Conservation (phyloP, 768 basidiomycete genomes). For the Amanita exitialis region DNA sequence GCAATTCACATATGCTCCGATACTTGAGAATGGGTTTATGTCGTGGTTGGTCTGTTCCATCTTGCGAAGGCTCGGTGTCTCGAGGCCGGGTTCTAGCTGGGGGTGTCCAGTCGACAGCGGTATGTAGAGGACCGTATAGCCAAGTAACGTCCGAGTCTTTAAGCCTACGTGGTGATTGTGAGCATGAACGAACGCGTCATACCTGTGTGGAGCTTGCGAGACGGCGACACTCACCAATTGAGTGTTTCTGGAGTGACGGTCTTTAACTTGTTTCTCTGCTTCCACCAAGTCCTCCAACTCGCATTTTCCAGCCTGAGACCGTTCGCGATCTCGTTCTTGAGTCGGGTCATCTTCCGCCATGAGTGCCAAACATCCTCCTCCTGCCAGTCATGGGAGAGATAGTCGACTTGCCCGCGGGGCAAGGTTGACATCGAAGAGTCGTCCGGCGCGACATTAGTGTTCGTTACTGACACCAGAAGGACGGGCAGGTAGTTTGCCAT, state of each 20-base stretch:
- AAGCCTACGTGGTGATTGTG: constrained; percentile 48
- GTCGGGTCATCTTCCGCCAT: constrained; percentile 97
- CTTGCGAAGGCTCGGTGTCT: constrained; percentile 37
- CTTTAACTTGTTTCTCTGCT: constrained; percentile 92
- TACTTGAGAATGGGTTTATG: constrained; percentile 94
- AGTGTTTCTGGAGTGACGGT: constrained; percentile 95
- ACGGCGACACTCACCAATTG: constrained; percentile 67
- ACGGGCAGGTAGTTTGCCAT: constrained; percentile 68
- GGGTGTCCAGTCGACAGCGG: constrained; percentile 78
- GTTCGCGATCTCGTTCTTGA: constrained; percentile 97
- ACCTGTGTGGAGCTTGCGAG: constrained; percentile 2
- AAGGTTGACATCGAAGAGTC: constrained; percentile 76
- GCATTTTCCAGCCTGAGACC: constrained; percentile 94
- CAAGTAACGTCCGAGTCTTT: constrained; percentile 99
- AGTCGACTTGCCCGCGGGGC: constrained; percentile 93
- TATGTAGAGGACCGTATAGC: constrained; percentile 96
- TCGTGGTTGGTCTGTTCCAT: constrained; percentile 12
- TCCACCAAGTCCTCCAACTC: constrained; percentile 99
- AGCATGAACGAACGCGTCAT: constrained; percentile 8
- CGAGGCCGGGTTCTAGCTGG: constrained; percentile 47
- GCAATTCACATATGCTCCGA: constrained; percentile 83
- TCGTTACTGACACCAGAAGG: constrained; percentile 55
- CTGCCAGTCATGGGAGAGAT: constrained; percentile 94
- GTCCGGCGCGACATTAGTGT: constrained; percentile 41
- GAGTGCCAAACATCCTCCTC: constrained; percentile 98